Conservation (phyloP, 2,329 filamentous ascomycete species). For the Corynespora cassiicola region DNA sequence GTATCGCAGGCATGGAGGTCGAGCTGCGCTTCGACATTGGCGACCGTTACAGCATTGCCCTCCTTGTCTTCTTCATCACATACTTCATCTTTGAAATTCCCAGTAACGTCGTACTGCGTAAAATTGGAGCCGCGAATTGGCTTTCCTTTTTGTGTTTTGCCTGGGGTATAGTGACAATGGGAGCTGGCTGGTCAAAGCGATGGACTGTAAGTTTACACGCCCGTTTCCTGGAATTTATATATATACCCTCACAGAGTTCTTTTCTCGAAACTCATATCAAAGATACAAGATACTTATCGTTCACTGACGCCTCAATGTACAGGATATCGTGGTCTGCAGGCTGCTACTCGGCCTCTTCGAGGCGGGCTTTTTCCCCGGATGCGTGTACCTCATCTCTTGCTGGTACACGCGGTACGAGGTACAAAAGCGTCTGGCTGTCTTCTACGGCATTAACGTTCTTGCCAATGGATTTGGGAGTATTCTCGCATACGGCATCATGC, state of each 20-base stretch:
- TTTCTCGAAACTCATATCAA: background rate
- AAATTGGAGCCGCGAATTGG: conserved; percentile 31
- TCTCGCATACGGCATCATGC: conserved; percentile 51
- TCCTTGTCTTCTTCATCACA: conserved; percentile 61
- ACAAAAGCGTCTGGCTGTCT: conserved; percentile 56
- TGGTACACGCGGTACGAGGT: conserved; percentile 60
- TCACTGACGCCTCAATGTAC: too few relatives aligned
- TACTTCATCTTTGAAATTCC: conserved; percentile 61
- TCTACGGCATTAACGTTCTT: conserved; percentile 58
- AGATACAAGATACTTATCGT: too few relatives aligned
- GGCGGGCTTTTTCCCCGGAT: conserved; percentile 19
- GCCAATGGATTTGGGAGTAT: conserved; percentile 62
- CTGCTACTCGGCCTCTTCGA: conserved; percentile 28
- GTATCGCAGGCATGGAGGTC: conserved; percentile 54
- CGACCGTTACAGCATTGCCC: conserved; percentile 53
- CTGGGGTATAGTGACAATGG: conserved; percentile 26
- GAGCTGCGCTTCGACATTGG: conserved; percentile 51
- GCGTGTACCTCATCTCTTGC: conserved; percentile 22
- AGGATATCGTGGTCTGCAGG: conserved; percentile 25
- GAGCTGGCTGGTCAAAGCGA: conserved; percentile 22
- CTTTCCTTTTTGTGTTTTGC: conserved; percentile 24
- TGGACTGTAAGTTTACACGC: conserved; percentile 19
- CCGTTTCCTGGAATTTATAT: too few relatives aligned
- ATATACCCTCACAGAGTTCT: too few relatives aligned
- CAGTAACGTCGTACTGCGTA: conserved; percentile 57